These are phyloP conservation scores for Boletus huronensis DNA, from an alignment of 768 basidiomycete species.

Conservation along the genomic window DNA sequence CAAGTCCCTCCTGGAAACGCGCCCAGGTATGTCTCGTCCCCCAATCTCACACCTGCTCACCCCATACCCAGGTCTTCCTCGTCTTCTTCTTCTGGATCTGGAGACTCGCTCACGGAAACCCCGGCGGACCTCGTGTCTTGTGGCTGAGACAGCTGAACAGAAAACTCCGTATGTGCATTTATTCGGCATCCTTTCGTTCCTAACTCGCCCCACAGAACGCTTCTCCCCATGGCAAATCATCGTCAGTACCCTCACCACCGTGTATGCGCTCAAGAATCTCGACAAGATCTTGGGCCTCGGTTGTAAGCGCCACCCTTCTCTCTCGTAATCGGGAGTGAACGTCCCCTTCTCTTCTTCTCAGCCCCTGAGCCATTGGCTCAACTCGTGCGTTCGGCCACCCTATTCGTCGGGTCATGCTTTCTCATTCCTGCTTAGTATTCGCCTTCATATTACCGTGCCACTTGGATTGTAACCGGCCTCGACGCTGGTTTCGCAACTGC, in stretches of 20 bases:
- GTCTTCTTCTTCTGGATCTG: conserved; percentile 92
- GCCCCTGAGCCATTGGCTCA: conserved; percentile 92
- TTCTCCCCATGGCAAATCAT: conserved; percentile 98
- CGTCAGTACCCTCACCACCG: conserved; percentile 74
- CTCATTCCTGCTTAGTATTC: conserved; percentile 59
- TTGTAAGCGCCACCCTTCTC: conserved; percentile 39
- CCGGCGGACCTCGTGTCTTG: conserved; percentile 61
- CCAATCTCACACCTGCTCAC: background rate
- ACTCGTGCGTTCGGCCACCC: conserved; percentile 51
- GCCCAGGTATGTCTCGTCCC: conserved; percentile 52
- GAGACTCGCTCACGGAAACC: conserved; percentile 65
- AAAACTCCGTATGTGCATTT: conserved; percentile 47
- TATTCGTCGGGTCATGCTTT: conserved; percentile 1
- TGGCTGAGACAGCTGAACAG: conserved; percentile 61
- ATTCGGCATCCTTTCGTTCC: background rate
- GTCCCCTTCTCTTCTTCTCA: conserved; percentile 27
- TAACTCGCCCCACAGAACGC: conserved; percentile 43
- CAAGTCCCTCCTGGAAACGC: conserved; percentile 87
- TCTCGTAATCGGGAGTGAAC: background rate
- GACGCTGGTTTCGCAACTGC: conserved; percentile 98
- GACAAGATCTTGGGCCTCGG: conserved; percentile 82
- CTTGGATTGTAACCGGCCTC: conserved; percentile 91
- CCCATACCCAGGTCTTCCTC: conserved; percentile 65
- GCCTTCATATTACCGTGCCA: conserved; percentile 90
- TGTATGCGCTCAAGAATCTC: conserved; percentile 81